Evolutionary conservation across 2,329 filamentous ascomycete genomes (phyloP).

Genomic region (Monilinia laxa): DNA sequence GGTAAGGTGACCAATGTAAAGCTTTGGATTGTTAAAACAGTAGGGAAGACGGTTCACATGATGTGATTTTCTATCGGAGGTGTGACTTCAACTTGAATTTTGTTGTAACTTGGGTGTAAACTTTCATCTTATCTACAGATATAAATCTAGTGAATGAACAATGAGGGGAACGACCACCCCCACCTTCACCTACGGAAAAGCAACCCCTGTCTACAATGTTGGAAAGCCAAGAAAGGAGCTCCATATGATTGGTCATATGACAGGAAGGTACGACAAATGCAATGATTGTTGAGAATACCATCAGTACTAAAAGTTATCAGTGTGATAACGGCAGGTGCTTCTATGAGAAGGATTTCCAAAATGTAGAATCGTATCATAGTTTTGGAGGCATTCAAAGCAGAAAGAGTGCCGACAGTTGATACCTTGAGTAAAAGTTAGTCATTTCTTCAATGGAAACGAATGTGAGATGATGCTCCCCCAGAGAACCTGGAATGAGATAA

Average conservation of each 20-base stretch:
- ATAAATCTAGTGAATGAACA: conserved; percentile 2
- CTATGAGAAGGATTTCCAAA: background rate
- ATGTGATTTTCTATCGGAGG: background rate
- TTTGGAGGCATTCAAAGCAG: background rate
- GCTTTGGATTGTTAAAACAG: background rate
- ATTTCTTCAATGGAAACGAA: background rate
- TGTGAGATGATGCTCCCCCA: background rate
- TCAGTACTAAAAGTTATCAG: background rate
- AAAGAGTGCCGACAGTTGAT: background rate
- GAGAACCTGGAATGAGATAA: background rate
- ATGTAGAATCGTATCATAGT: background rate
- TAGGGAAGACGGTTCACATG: background rate
- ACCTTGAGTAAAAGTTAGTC: background rate
- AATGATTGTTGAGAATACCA: too few species aligned
- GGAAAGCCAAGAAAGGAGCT: background rate
- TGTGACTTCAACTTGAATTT: background rate
- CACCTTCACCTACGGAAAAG: background rate
- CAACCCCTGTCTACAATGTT: background rate
- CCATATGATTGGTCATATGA: background rate
- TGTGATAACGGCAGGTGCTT: conserved; percentile 9
- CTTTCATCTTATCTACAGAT: background rate
- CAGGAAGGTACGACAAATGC: background rate
- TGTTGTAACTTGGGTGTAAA: background rate
- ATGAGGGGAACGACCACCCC: background rate
- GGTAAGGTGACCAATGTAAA: conserved; percentile 7